A percentile compares a stretch with the other conserved stretches of the same genome.
Evolutionary conservation across 495 filamentous ascomycete genomes (phyloP).

Genomic region (Glutinoglossum americanum): DNA sequence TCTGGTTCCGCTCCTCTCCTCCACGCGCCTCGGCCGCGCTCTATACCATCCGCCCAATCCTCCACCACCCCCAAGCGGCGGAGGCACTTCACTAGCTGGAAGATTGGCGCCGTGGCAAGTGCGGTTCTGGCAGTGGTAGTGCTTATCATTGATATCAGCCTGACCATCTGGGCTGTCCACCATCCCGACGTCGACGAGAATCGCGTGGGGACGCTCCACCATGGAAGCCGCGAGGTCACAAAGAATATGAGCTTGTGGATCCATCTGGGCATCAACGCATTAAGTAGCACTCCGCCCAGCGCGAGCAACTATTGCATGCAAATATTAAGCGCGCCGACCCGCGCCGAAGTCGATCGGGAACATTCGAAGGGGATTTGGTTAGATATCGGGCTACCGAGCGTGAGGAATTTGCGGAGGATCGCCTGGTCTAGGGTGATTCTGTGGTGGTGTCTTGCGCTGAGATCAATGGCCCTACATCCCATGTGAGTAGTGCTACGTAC

Average conservation of each 20-base stretch:
- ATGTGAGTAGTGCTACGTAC: not conserved
- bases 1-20: too few relatives aligned
- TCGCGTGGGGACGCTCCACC: not conserved
- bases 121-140: not conserved
- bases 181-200: not conserved
- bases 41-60: too few relatives aligned
- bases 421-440: not conserved
- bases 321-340: constrained; percentile 18
- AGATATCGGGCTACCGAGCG: constrained; percentile 21
- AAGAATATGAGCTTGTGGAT: constrained; percentile 12
- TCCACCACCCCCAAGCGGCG: too few relatives aligned
- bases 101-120: not conserved
- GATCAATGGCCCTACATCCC: not conserved
- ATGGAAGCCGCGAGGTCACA: not conserved
- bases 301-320: constrained; percentile 27
- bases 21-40: too few relatives aligned
- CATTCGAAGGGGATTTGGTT: constrained; percentile 18
- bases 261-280: constrained; percentile 19
- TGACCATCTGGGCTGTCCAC: not conserved
- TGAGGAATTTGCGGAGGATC: constrained; percentile 16
- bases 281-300: constrained; percentile 19
- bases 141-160: not conserved
- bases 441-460: not conserved
- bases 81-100: not conserved
- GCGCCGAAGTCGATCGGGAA: constrained; percentile 19